Percentiles rank a stretch among this genome's conserved stretches.
Conservation (phyloP, 208 protist genomes). For the Naegleria gruberi region DNA sequence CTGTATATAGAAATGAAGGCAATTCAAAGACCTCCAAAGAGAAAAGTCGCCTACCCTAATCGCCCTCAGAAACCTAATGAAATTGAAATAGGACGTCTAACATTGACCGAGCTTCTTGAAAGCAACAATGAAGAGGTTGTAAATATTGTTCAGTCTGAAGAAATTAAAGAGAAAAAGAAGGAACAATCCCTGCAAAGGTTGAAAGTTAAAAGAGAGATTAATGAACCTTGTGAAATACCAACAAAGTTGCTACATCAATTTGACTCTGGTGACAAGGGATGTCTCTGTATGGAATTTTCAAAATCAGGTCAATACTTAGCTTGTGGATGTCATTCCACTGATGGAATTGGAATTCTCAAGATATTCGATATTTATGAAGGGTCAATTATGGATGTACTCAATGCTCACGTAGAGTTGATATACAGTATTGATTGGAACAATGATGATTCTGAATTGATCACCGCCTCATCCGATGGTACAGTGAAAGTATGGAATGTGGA, state of each 20-base stretch:
- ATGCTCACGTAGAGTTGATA: constrained; percentile 12
- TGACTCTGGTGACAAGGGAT: neutral
- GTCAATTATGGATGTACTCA: neutral
- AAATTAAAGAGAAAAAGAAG: neutral
- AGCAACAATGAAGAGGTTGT: neutral
- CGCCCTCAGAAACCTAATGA: neutral
- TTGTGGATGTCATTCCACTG: neutral
- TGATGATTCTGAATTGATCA: neutral
- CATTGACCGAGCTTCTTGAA: too few species aligned
- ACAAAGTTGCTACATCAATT: neutral
- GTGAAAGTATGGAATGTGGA: neutral
- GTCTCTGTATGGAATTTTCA: constrained; percentile 18
- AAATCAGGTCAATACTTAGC: constrained; percentile 2
- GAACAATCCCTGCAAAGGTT: neutral
- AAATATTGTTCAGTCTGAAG: neutral
- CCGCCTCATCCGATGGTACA: neutral
- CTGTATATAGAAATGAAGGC: neutral
- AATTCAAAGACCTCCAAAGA: neutral
- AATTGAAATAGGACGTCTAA: neutral
- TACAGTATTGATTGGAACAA: neutral
- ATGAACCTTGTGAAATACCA: neutral
- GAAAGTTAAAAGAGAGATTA: neutral
- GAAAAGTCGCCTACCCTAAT: neutral
- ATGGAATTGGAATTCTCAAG: neutral
- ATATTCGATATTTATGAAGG: neutral